Base-by-base conservation (phyloP, 1,284 basidiomycete genomes). In the Cryptococcus depauperatus region DNA sequence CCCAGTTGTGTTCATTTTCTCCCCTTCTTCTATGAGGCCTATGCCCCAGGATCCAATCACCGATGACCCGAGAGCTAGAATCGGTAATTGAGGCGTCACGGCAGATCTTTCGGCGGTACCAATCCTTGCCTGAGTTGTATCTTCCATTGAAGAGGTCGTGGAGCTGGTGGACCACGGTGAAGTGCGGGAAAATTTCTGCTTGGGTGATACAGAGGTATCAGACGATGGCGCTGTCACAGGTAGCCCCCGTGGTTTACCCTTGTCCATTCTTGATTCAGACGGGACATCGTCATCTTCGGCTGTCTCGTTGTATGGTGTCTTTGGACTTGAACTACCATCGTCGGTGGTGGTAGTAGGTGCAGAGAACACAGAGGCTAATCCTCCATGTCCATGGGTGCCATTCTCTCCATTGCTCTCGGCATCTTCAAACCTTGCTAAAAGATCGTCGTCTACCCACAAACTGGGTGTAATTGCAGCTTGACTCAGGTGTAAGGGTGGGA, bases 11-110 rank as follows among this genome's bases (percentile, higher is more conserved):
- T n/a, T n/a, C n/a, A n/a, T n/a, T n/a, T n/a, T 33, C 41, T 35
- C 37, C 25, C 26, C 41, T 28, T 33, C 23, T 11, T 14, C 35
- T 35, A 43, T 44, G 21, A 37, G 23, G 14, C 38, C 27, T 26
- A 30, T 22, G 13, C 19, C 35, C 39, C 41, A 46, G 10, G 30
- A 29, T 6, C 33, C 21, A 23, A 25, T 35, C 22, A 33, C 32
- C 16, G 46, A 35, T 14, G 32, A 43, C n/a, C 38, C 35, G 13
- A 46, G 41, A 1, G 40, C 27, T 8, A 48, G 33, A 5, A 50
- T 35, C 2, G 52, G 48, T 14, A 54, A 38, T 43, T 54, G 52
- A 21, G 52, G 52, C 13, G 48, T 54, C 16, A 54, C 46, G 16
- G 46, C 48, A 19, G 46, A 50, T 23, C 43, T 35, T 14, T 47